A percentile compares a stretch with the other conserved stretches of the same genome.
phyloP scores from a whole-genome alignment of 352 stramenopile species.

The Phytophthora pistaciae region DNA sequence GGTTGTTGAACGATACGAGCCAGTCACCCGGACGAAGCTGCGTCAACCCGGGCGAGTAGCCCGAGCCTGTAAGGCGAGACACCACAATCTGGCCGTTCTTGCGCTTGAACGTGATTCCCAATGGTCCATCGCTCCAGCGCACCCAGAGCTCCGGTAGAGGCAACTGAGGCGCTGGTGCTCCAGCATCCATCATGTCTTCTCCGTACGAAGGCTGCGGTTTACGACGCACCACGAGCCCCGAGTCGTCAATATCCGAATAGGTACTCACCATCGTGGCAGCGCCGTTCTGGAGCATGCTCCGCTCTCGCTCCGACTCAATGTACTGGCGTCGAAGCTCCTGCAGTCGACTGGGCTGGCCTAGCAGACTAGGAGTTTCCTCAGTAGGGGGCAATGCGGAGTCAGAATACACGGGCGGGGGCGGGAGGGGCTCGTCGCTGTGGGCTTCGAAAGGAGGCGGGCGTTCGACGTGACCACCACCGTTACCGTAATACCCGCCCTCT shows the following conservation, averaged over 20 bases:
- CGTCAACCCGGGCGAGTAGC: constrained; percentile 68
- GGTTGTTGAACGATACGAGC: constrained; percentile 82
- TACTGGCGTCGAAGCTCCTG: constrained; percentile 76
- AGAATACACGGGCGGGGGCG: constrained; percentile 26
- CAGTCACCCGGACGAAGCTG: constrained; percentile 78
- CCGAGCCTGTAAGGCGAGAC: constrained; percentile 75
- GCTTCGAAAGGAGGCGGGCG: constrained; percentile 43
- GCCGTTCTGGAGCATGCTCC: constrained; percentile 48
- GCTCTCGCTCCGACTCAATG: constrained; percentile 68
- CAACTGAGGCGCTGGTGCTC: constrained; percentile 29
- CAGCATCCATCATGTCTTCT: constrained; percentile 1
- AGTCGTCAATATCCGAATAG: constrained; percentile 82
- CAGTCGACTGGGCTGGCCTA: constrained; percentile 43
- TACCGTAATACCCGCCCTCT: constrained; percentile 24
- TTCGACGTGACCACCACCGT: constrained; percentile 19
- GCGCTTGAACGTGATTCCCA: constrained; percentile 86
- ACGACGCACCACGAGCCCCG: constrained; percentile 58
- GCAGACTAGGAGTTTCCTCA: constrained; percentile 24
- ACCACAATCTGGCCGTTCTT: constrained; percentile 84
- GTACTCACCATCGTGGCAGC: constrained; percentile 58
- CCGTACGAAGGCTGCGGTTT: constrained; percentile 18
- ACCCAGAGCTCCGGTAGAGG: constrained; percentile 74
- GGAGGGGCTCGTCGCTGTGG: constrained; percentile 22
- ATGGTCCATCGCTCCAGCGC: constrained; percentile 72
- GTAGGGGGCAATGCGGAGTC: constrained; percentile 17